These are phyloP conservation scores for Heteromeles arbutifolia DNA, from an alignment of 306 rosid species.

Conservation along the genomic window DNA sequence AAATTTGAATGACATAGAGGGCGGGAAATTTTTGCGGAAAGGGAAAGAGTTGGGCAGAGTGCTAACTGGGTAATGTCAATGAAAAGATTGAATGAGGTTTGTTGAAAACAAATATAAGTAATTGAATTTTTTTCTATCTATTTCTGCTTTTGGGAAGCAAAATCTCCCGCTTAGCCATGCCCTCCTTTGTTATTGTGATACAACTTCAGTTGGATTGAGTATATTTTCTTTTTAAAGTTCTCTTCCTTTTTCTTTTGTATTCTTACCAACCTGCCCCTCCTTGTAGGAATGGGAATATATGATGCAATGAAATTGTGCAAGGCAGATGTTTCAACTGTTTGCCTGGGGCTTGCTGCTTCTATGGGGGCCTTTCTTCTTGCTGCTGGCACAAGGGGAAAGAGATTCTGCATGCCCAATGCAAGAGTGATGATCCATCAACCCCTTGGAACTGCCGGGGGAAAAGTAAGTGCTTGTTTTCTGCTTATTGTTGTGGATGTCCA, in stretches of 20 bases:
- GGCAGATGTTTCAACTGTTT: conserved; percentile 91
- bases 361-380: conserved; percentile 98
- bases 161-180: not conserved
- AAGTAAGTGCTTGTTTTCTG: conserved; percentile 40
- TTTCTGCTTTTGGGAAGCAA: not conserved
- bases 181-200: not conserved
- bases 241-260: not conserved
- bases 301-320: conserved; percentile 96
- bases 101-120: not conserved
- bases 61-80: not conserved
- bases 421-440: conserved; percentile 98
- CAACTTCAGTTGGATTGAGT: not conserved
- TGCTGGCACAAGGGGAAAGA: conserved; percentile 82
- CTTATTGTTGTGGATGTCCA: not conserved
- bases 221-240: not conserved
- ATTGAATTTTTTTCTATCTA: not conserved
- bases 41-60: not conserved
- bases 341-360: conserved; percentile 94
- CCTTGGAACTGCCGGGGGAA: conserved; percentile 74
- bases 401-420: conserved; percentile 94
- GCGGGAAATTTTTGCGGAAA: not conserved
- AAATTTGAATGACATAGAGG: not conserved
- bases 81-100: not conserved
- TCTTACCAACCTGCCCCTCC: conserved; percentile 7
- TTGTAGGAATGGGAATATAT: conserved; percentile 90